These are phyloP conservation scores for Emmonsiellopsis sp. DNA, from an alignment of 2,329 filamentous ascomycete species.

Conservation along the genomic window DNA sequence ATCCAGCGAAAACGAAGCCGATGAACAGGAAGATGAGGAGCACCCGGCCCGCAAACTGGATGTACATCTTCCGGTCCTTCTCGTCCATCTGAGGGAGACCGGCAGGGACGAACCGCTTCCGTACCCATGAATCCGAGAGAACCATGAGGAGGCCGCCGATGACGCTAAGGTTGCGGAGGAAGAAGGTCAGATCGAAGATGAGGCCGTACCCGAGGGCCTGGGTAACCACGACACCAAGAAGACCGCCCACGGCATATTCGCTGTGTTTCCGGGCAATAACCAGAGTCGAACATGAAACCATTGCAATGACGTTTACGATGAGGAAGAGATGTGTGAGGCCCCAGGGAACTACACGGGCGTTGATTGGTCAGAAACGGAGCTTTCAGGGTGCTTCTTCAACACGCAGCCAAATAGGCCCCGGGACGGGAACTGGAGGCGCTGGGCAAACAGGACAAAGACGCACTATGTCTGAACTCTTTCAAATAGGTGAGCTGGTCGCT, in stretches of 20 bases:
- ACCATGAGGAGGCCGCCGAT: conserved; percentile 98
- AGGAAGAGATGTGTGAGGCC: conserved; percentile 92
- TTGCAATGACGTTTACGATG: conserved; percentile 78
- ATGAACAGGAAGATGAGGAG: conserved; percentile 96
- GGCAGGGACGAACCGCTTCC: conserved; percentile 93
- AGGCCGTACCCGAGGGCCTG: conserved; percentile 95
- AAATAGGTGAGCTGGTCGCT: conserved; percentile 88
- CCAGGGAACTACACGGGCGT: conserved; percentile 56
- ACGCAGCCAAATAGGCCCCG: not conserved
- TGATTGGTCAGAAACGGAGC: conserved; percentile 2
- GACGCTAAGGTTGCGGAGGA: conserved; percentile 95
- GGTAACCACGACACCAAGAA: conserved; percentile 82
- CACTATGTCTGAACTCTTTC: conserved; percentile 87
- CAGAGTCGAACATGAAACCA: conserved; percentile 70
- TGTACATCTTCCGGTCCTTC: conserved; percentile 99
- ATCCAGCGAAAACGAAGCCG: conserved; percentile 89
- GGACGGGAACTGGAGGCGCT: conserved; percentile 3
- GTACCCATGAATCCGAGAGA: conserved; percentile 92
- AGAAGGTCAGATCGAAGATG: conserved; percentile 99
- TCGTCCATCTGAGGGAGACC: conserved; percentile 90
- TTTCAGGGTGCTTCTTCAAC: not conserved
- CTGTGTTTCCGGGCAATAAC: conserved; percentile 91
- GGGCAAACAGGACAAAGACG: conserved; percentile 39
- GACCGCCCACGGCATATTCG: conserved; percentile 82
- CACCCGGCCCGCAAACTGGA: conserved; percentile 92